These are phyloP conservation scores for Trichophyton benhamiae DNA, from an alignment of 2,329 filamentous ascomycete genomes.

Conservation along the genomic window DNA sequence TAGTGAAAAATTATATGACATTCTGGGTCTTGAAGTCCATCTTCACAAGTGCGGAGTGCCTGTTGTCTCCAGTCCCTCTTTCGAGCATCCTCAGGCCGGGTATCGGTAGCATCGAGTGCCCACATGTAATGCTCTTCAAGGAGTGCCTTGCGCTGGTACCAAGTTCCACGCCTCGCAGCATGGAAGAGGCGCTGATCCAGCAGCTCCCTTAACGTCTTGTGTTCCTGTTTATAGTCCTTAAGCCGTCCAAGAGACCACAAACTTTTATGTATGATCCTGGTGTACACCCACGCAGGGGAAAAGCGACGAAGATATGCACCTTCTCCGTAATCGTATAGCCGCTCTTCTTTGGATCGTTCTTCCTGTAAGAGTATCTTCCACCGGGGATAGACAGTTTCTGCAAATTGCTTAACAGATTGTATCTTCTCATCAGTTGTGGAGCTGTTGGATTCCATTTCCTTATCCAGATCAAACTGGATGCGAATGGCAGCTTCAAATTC, in stretches of 20 bases:
- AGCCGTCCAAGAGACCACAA: conserved; percentile 65
- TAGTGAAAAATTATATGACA: conserved; percentile 91
- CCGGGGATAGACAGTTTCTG: conserved; percentile 63
- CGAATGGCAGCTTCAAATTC: conserved; percentile 83
- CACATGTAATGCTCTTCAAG: conserved; percentile 94
- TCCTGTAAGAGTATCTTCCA: conserved; percentile 63
- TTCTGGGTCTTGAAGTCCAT: conserved; percentile 71
- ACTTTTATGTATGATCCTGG: conserved; percentile 81
- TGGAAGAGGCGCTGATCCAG: conserved; percentile 76
- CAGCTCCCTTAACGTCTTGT: conserved; percentile 60
- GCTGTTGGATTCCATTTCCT: conserved; percentile 66
- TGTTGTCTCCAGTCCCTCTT: conserved; percentile 73
- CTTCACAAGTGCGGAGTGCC: conserved; percentile 70
- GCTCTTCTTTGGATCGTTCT: conserved; percentile 65
- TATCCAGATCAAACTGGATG: conserved; percentile 70
- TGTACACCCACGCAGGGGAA: conserved; percentile 85
- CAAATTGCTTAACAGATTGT: conserved; percentile 56
- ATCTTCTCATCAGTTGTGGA: conserved; percentile 54
- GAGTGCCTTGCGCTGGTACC: conserved; percentile 92
- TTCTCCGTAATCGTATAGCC: conserved; percentile 67
- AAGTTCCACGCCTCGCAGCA: conserved; percentile 67
- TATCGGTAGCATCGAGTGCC: conserved; percentile 40
- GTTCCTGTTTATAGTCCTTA: conserved; percentile 67
- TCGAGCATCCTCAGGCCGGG: conserved; percentile 45
- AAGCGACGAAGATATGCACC: conserved; percentile 81